Evolutionary conservation across 805 yeast species (phyloP), one percentile per base, ranked within the genome.

Genomic region (Naumovozyma castellii): DNA sequence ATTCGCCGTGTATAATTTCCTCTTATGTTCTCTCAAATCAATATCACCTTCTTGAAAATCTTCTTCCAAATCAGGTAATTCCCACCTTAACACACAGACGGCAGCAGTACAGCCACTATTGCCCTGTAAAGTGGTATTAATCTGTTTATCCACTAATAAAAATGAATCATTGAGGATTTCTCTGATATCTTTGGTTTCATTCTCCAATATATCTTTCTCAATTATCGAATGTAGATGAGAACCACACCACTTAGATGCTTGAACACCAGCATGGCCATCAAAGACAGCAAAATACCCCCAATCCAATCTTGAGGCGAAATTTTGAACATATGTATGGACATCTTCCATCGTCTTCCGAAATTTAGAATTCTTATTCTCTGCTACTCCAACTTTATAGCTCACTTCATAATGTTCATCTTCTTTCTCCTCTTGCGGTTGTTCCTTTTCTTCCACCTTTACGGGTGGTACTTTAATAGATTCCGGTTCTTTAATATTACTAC

Each of bases 201-300:
- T 54, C 39, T 60, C 61, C 45, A 76, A 56, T 16, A 86, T 70
- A 39, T 70, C 72, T 39, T 72, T 72, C 48, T 80, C 86, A 34
- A 84, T 57, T 22, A 82, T 62, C 18, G 77, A 66, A 57, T 90
- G 97, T 42, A 90, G 61, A 51, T 83, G 78, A 46, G 84, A 78
- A 0, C 96, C 94, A 65, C 97, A 87, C 94, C 95, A 88, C 52
- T 90, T 76, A 1, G 98, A 94, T 6, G 94, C 81, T 49, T 78
- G 85, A 40, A 78, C 78, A 17, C 98, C 98, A 2, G 97, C 97
- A 64, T 90, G 98, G 9, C 98, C 98, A 62, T 90, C 98, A 62
- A 87, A 90, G 1, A 90, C 73, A 14, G 94, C 97, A 71, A 90
- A 87, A 57, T 84, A 90, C 2, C 96, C 97, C 82, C 95, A 83